phyloP scores from a whole-genome alignment of 1,284 basidiomycete genomes.

The Sphagnurus paluster region DNA sequence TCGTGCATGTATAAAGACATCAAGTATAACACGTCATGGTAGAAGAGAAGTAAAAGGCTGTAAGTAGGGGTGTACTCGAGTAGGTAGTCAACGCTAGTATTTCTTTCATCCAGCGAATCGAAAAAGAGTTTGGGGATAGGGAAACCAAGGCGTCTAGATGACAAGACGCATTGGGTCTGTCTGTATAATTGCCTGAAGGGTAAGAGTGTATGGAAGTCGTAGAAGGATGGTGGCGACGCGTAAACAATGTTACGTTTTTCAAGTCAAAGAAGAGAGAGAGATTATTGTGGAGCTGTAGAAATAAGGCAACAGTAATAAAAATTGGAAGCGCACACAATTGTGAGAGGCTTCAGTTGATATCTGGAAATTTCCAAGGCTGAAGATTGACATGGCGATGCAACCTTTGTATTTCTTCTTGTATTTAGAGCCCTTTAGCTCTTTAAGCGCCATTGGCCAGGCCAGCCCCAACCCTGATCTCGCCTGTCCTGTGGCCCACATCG shows the following conservation, averaged over 20 bases:
- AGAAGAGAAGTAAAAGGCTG: background rate
- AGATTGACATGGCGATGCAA: conserved; percentile 12
- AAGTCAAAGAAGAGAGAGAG: background rate
- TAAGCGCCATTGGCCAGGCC: conserved; percentile 20
- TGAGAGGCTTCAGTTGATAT: background rate
- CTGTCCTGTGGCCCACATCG: conserved; percentile 58
- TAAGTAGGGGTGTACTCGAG: background rate
- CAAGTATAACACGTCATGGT: background rate
- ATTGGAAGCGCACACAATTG: conserved; percentile 5
- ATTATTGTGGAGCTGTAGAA: conserved; percentile 3
- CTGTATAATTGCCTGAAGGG: conserved; percentile 3
- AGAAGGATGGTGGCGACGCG: too few species aligned
- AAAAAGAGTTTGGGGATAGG: background rate
- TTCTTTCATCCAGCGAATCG: background rate
- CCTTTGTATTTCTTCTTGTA: conserved; percentile 12
- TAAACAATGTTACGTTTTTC: background rate
- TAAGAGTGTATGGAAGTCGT: conserved; percentile 1
- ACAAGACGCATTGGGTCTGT: conserved; percentile 7
- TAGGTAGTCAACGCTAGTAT: background rate
- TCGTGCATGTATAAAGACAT: background rate
- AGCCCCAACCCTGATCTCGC: conserved; percentile 49
- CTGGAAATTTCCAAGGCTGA: conserved; percentile 1
- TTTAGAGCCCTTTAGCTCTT: conserved; percentile 1
- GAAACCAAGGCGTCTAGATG: conserved; percentile 4
- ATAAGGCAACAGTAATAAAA: conserved; percentile 5